phyloP scores from a whole-genome alignment of 306 rosid genomes.

The Malus orientalis region DNA sequence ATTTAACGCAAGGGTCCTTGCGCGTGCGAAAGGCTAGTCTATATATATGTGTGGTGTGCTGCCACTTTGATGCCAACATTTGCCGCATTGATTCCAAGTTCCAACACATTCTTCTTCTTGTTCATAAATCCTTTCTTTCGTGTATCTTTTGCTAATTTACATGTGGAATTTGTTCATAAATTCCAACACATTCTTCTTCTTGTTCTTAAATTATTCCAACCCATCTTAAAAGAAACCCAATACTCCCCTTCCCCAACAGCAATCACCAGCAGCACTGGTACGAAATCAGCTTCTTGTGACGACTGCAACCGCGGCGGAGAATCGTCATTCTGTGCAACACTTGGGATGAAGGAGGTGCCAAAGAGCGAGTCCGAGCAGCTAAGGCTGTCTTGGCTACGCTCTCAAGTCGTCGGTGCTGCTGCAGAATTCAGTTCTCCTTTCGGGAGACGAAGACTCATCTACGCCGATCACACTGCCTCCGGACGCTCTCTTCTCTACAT shows the following conservation, averaged over 20 bases:
- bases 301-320: neutral
- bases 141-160: no score
- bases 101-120: no score
- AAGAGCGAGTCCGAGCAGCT: conserved; percentile 14
- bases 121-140: no score
- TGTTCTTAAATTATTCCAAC: neutral
- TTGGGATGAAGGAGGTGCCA: conserved; percentile 12
- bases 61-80: no score
- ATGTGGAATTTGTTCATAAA: no score
- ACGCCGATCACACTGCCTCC: conserved; percentile 90
- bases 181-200: no score
- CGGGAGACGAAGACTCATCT: conserved; percentile 48
- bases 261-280: no score
- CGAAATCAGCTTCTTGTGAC: neutral
- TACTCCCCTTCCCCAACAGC: neutral
- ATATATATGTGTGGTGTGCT: no score
- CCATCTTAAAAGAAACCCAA: neutral
- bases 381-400: conserved; percentile 48
- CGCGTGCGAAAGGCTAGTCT: no score
- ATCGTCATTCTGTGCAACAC: conserved; percentile 11
- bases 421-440: conserved; percentile 49
- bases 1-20: no score
- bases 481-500: conserved; percentile 56
- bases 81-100: no score
- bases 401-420: conserved; percentile 49